Conservation (phyloP, 2,329 filamentous ascomycete genomes). For the Apiospora kogelbergensis region DNA sequence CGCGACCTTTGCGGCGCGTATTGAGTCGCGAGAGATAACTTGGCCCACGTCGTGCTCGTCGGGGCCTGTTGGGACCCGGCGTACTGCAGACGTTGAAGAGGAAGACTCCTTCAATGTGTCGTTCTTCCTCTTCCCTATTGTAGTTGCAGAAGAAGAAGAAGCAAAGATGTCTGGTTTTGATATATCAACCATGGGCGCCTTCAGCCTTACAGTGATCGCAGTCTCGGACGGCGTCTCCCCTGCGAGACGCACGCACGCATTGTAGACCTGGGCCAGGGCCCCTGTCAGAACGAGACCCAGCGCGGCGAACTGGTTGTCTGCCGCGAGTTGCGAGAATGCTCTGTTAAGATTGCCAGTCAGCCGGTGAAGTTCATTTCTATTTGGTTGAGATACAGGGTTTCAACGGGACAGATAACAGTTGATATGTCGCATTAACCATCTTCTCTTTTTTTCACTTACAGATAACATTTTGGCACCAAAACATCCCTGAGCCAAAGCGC, state of each 20-base stretch:
- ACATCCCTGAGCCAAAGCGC: constrained; percentile 40
- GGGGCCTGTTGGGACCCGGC: not conserved
- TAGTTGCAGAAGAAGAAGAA: not conserved
- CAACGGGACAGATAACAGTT: no score
- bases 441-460: constrained; percentile 31
- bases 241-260: constrained; percentile 39
- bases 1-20: constrained; percentile 5
- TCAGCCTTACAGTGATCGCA: constrained; percentile 10
- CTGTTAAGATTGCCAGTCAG: constrained; percentile 31
- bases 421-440: no score
- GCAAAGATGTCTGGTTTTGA: not conserved
- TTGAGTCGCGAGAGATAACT: constrained; percentile 27
- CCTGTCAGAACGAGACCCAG: constrained; percentile 70
- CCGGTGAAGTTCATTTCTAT: no score
- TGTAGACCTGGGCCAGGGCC: constrained; percentile 58
- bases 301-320: constrained; percentile 71
- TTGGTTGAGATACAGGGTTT: no score
- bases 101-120: not conserved
- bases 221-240: constrained; percentile 18
- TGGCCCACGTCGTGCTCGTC: constrained; percentile 9
- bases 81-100: not conserved
- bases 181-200: no score
- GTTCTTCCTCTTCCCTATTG: not conserved
- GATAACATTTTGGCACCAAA: constrained; percentile 42
- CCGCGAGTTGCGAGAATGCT: constrained; percentile 67